These are phyloP conservation scores for Combretum micranthum DNA, from an alignment of 345 rosid genomes.

Conservation along the genomic window DNA sequence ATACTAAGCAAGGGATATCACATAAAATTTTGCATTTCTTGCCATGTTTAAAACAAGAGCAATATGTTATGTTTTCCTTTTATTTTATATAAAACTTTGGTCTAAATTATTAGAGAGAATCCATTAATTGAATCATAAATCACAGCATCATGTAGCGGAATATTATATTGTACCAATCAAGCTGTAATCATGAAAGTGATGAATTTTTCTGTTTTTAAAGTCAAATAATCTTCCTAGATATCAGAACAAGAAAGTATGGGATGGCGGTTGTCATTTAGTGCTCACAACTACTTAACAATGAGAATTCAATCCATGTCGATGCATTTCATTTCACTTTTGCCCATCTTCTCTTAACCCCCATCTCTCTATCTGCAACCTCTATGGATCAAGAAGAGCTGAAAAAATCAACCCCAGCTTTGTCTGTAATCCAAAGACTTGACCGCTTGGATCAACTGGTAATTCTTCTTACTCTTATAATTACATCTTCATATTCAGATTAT, in stretches of 20 bases:
- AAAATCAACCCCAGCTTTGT: constrained; percentile 8
- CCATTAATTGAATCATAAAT: too few relatives aligned
- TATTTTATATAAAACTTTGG: too few relatives aligned
- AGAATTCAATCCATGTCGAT: not conserved
- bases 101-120: too few relatives aligned
- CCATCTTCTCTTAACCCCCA: not conserved
- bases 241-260: constrained; percentile 17
- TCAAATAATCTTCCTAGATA: not conserved
- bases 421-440: constrained; percentile 30
- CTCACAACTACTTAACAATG: not conserved
- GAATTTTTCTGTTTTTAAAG: too few relatives aligned
- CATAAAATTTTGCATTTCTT: too few relatives aligned
- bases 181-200: too few relatives aligned
- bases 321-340: constrained; percentile 4
- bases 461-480: not conserved
- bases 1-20: too few relatives aligned
- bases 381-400: constrained; percentile 10
- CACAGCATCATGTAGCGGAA: too few relatives aligned
- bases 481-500: not conserved
- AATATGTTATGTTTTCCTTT: too few relatives aligned
- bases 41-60: too few relatives aligned
- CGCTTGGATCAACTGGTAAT: constrained; percentile 33
- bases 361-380: not conserved
- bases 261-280: constrained; percentile 11
- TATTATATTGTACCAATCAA: too few relatives aligned